Evolutionary conservation across 768 basidiomycete species (phyloP).

Genomic region (Phylloporus scabripes): DNA sequence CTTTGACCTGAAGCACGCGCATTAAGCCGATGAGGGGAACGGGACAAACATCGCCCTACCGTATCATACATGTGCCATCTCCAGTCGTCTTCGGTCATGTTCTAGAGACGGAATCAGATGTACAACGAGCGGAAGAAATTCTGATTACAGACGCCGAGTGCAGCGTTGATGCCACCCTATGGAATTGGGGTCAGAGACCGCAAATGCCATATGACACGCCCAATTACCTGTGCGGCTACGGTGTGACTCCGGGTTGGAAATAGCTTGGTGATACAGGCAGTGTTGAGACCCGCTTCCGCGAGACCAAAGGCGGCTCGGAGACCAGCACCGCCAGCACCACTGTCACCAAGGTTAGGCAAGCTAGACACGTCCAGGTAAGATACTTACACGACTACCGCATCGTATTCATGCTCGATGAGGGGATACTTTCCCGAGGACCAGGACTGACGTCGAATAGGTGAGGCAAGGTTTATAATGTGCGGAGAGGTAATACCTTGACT

Average conservation of each 20-base stretch:
- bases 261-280: conserved; percentile 97
- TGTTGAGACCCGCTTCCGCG: conserved; percentile 97
- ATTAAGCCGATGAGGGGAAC: conserved; percentile 8
- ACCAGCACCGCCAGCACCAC: conserved; percentile 97
- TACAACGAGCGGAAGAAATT: conserved; percentile 4
- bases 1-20: conserved; percentile 73
- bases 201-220: neutral
- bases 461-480: conserved; percentile 2
- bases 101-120: conserved; percentile 38
- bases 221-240: conserved; percentile 86
- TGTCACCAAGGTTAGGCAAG: conserved; percentile 30
- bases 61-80: conserved; percentile 99
- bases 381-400: conserved; percentile 95
- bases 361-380: neutral
- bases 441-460: conserved; percentile 37
- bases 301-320: conserved; percentile 97
- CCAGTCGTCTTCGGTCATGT: conserved; percentile 99
- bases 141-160: conserved; percentile 67
- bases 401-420: conserved; percentile 97
- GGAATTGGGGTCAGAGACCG: conserved; percentile 10
- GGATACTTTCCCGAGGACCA: conserved; percentile 90
- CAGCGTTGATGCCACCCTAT: conserved; percentile 97
- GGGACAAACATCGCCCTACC: conserved; percentile 39
- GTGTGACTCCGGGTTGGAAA: conserved; percentile 99
- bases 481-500: conserved; percentile 52